Percentiles rank a stretch among this genome's conserved stretches.
Conservation (phyloP, 1,139 yeast species). For the Saccharomyces hybrid region DNA sequence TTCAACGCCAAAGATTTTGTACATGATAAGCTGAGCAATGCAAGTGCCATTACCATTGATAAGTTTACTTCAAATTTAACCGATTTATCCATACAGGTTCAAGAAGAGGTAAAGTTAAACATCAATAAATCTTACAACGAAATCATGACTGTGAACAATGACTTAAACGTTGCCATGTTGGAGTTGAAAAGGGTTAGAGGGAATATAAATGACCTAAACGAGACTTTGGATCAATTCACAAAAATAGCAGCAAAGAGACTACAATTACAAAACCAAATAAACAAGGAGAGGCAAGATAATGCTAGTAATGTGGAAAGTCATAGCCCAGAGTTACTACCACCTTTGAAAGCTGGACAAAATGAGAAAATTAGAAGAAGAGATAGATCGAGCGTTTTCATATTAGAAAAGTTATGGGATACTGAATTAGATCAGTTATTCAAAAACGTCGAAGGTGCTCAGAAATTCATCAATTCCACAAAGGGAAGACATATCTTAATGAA, state of each 20-base stretch:
- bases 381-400: slow-evolving; percentile 60
- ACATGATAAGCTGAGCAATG: slow-evolving; percentile 51
- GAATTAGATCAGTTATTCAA: slow-evolving; percentile 67
- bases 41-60: slow-evolving; percentile 68
- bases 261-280: slow-evolving; percentile 36
- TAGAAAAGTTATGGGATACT: slow-evolving; percentile 75
- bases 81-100: slow-evolving; percentile 47
- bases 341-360: slow-evolving; percentile 12
- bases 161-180: slow-evolving; percentile 53
- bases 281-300: background rate
- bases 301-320: background rate
- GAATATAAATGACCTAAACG: slow-evolving; percentile 54
- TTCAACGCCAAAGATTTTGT: slow-evolving; percentile 49
- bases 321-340: slow-evolving; percentile 17
- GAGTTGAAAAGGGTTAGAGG: slow-evolving; percentile 58
- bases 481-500: slow-evolving; percentile 80
- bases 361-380: slow-evolving; percentile 36
- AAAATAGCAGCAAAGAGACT: slow-evolving; percentile 60
- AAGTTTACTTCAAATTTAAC: slow-evolving; percentile 55
- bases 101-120: slow-evolving; percentile 56
- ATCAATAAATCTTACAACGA: slow-evolving; percentile 69
- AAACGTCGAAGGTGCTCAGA: slow-evolving; percentile 88
- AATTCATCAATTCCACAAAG: slow-evolving; percentile 64
- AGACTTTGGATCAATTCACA: slow-evolving; percentile 57
- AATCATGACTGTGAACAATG: slow-evolving; percentile 60